Evolutionary conservation across 2,329 filamentous ascomycete genomes (phyloP).

Genomic region (Coniochaeta ligniaria): DNA sequence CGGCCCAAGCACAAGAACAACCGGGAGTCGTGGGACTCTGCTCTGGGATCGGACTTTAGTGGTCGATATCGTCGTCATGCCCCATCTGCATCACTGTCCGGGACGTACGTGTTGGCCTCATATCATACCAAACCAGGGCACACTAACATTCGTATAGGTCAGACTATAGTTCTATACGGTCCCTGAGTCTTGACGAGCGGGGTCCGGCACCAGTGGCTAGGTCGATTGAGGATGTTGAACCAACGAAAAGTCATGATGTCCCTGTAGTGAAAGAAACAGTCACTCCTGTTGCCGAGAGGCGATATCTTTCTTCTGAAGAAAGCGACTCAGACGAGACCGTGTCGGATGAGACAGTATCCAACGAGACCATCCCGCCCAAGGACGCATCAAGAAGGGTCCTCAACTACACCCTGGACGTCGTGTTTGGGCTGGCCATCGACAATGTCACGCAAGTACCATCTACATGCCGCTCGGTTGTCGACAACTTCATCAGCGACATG

Average conservation of each 20-base stretch:
- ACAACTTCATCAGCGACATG: slow-evolving; percentile 7
- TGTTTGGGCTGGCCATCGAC: not conserved
- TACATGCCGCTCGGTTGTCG: slow-evolving; percentile 2
- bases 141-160: not conserved
- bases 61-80: not conserved
- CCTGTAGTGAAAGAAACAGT: not conserved
- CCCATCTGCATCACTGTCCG: not conserved
- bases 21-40: not conserved
- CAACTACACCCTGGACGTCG: slow-evolving; percentile 5
- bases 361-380: not conserved
- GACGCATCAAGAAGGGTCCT: slow-evolving; percentile 5
- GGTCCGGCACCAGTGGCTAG: not conserved
- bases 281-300: not conserved
- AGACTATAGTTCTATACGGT: not conserved
- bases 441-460: not conserved
- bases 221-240: not conserved
- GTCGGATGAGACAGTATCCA: slow-evolving; percentile 3
- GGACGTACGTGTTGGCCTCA: not conserved
- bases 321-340: not conserved
- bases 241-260: not conserved
- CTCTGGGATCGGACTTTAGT: not conserved
- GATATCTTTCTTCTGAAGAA: not conserved
- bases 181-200: not conserved
- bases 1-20: not conserved
- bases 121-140: not conserved